phyloP scores from a whole-genome alignment of 2,329 filamentous ascomycete genomes.

The Pseudovirgaria hyperparasitica region DNA sequence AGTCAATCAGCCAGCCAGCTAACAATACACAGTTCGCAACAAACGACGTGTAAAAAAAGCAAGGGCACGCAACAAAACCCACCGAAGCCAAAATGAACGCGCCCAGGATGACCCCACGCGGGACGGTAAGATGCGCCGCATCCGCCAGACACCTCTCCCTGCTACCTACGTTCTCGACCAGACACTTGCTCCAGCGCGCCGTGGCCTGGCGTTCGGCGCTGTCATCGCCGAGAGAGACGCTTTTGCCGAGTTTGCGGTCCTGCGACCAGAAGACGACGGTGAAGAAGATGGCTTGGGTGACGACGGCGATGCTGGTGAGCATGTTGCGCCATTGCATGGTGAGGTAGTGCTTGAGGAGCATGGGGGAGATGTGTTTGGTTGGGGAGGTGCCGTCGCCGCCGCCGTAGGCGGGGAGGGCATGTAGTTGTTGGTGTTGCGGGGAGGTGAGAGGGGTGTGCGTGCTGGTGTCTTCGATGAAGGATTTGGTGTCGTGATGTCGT shows the following conservation, averaged over 20 bases:
- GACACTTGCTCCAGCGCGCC: conserved; percentile 15
- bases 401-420: not conserved
- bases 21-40: conserved; percentile 1
- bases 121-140: conserved; percentile 11
- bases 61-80: conserved; percentile 5
- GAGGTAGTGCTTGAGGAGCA: conserved; percentile 12
- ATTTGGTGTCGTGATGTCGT: too few relatives aligned
- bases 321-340: conserved; percentile 17
- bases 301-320: conserved; percentile 14
- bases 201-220: conserved; percentile 10
- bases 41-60: not conserved
- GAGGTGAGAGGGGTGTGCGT: conserved; percentile 10
- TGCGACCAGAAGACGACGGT: conserved; percentile 17
- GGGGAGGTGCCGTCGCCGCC: conserved; percentile 1
- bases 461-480: conserved; percentile 1
- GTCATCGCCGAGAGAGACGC: conserved; percentile 11
- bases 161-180: conserved; percentile 11
- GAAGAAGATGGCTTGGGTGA: conserved; percentile 15
- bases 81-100: conserved; percentile 16
- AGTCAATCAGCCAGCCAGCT: not conserved
- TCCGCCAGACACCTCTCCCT: conserved; percentile 14
- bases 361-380: conserved; percentile 11
- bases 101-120: conserved; percentile 9
- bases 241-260: conserved; percentile 12
- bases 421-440: conserved; percentile 10